These are phyloP conservation scores for Rutstroemia sydowiana DNA, from an alignment of 2,329 filamentous ascomycete genomes.

Conservation along the genomic window DNA sequence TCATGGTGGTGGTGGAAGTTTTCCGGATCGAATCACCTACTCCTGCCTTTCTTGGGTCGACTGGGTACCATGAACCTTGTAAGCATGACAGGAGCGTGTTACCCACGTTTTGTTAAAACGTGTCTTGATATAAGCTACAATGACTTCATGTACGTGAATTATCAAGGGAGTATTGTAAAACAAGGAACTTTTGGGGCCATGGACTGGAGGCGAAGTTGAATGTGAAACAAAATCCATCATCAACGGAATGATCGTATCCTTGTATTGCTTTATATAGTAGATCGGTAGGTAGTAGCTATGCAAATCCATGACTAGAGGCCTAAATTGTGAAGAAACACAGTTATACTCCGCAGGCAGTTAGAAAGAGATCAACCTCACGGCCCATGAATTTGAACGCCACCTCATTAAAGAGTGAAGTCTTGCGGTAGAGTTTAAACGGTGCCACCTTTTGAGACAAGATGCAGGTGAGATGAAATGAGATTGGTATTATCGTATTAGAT, in stretches of 20 bases:
- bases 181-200: not conserved
- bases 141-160: not conserved
- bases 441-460: not conserved
- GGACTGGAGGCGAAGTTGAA: not conserved
- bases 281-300: not conserved
- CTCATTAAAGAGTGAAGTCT: not conserved
- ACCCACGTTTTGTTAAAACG: constrained; percentile 5
- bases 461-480: not conserved
- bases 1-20: not conserved
- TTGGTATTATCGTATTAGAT: constrained; percentile 1
- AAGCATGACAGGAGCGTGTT: not conserved
- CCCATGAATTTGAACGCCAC: no score
- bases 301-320: not conserved
- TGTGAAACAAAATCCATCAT: not conserved
- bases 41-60: not conserved
- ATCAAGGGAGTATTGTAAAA: not conserved
- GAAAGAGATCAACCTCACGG: no score
- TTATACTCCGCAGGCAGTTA: no score
- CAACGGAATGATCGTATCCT: not conserved
- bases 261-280: not conserved
- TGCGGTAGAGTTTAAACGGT: not conserved
- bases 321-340: no score
- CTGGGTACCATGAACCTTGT: not conserved
- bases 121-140: not conserved
- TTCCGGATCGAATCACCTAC: not conserved